phyloP scores from a whole-genome alignment of 2,329 filamentous ascomycete species.

The Curvularia eragrostidis region DNA sequence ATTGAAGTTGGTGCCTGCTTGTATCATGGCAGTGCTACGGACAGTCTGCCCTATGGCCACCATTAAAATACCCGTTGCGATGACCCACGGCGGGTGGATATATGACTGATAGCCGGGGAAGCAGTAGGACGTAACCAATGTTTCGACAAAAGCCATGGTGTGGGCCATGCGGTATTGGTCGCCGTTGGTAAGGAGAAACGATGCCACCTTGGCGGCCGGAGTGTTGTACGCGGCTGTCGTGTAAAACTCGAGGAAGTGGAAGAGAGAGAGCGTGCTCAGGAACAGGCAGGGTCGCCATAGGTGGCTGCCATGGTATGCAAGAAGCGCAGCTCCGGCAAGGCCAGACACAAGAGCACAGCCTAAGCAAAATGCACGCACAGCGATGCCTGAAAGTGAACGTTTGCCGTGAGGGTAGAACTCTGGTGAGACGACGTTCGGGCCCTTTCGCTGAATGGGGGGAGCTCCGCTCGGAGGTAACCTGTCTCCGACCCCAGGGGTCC shows the following conservation, averaged over 20 bases:
- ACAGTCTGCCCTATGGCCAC: conserved; percentile 75
- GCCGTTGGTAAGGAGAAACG: conserved; percentile 89
- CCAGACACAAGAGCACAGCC: conserved; percentile 49
- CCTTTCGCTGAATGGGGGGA: conserved; percentile 25
- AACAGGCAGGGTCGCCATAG: conserved; percentile 70
- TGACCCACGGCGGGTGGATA: conserved; percentile 51
- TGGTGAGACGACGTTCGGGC: conserved; percentile 25
- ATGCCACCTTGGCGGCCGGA: conserved; percentile 70
- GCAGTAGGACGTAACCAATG: conserved; percentile 64
- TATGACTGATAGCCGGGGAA: conserved; percentile 58
- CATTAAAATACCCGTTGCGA: conserved; percentile 66
- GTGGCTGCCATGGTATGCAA: conserved; percentile 44
- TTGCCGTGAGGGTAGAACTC: conserved; percentile 52
- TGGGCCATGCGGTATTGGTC: conserved; percentile 85
- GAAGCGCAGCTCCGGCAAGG: conserved; percentile 38
- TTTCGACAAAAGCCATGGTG: conserved; percentile 74
- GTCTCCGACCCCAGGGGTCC: conserved; percentile 39
- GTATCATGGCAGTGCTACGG: conserved; percentile 83
- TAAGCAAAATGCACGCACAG: conserved; percentile 54
- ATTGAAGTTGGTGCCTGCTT: conserved; percentile 91
- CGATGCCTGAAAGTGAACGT: conserved; percentile 57
- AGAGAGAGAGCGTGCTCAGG: conserved; percentile 71
- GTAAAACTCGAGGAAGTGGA: conserved; percentile 98
- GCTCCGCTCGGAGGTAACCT: conserved; percentile 36
- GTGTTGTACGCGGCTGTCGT: conserved; percentile 87